A percentile compares a stretch with the other conserved stretches of the same genome.
phyloP scores from a whole-genome alignment of 345 rosid genomes.

The Arabidopsis arenosa region DNA sequence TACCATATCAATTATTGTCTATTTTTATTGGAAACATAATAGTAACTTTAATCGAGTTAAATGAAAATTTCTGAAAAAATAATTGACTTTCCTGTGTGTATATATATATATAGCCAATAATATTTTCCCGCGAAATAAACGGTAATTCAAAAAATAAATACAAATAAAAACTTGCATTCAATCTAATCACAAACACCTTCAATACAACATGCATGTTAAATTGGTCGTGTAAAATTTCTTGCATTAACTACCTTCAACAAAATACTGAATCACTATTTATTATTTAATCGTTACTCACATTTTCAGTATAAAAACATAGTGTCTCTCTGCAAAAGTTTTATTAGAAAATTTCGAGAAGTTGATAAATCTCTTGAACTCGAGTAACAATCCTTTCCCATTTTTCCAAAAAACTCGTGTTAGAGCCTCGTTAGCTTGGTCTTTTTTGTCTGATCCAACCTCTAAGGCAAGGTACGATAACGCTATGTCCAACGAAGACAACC shows the following conservation, averaged over 20 bases:
- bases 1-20: background rate
- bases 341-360: too few relatives aligned
- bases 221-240: background rate
- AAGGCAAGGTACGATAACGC: too few relatives aligned
- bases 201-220: too few relatives aligned
- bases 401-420: background rate
- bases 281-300: background rate
- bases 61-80: too few relatives aligned
- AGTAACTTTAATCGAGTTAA: too few relatives aligned
- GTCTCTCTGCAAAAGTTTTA: background rate
- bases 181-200: background rate
- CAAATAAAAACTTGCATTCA: background rate
- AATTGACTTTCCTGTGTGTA: too few relatives aligned
- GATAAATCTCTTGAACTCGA: too few relatives aligned
- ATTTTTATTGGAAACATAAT: too few relatives aligned
- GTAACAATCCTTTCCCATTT: background rate
- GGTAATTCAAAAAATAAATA: background rate
- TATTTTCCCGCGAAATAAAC: background rate
- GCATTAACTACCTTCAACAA: background rate
- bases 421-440: background rate
- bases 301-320: background rate
- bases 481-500: background rate
- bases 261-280: background rate
- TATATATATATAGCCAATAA: background rate
- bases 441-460: too few relatives aligned